Base-by-base conservation (phyloP, 176 grass and related monocot species). In the Cocos nucifera region DNA sequence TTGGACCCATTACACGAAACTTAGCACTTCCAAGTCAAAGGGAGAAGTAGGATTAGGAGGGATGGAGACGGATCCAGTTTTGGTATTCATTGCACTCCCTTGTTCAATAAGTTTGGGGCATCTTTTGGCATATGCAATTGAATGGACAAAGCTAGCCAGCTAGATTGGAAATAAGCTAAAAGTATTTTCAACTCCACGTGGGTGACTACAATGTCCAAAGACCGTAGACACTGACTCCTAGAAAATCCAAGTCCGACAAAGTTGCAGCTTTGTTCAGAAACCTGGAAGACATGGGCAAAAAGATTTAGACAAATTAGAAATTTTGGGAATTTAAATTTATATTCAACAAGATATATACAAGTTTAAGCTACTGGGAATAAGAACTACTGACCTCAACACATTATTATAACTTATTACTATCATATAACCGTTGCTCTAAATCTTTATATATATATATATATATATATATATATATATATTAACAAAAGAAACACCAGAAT, bases 151-250 rank as follows among this genome's bases (percentile, higher is more conserved):
- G 70, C 88, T 78, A 48, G 74, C 83, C n/a, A 52, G 35, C 88
- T 77, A 93, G 15, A 84, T 75, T 17, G 88, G 88, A 12, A 87
- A 22, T 1, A 90, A 75, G 0, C 87, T 71, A 82, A 26, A 22
- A 90, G 60, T 66, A 86, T 79, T 69, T 95, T 95, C 70, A 89
- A 58, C 75, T 95, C 86, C 0, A 89, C 79, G 81, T 89, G 76
- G 57, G 79, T 83, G 64, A 89, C 55, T 0, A 95, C 15, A 73
- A 49, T 50, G 49, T 83, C 82, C 79, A 76, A 49, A 70, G 73
- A 60, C 80, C 67, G 56, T 8, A n/a, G 51, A 27, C 49, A 29
- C 22, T 59, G 64, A 19, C 20, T 61, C 54, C 18, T 63, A 74
- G 44, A 6, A 77, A 75, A 76, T 83, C 59, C 60, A 73, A 78